Evolutionary conservation across 148 eudicot genomes (phyloP).

Genomic region (Camellia lanceoleosa): DNA sequence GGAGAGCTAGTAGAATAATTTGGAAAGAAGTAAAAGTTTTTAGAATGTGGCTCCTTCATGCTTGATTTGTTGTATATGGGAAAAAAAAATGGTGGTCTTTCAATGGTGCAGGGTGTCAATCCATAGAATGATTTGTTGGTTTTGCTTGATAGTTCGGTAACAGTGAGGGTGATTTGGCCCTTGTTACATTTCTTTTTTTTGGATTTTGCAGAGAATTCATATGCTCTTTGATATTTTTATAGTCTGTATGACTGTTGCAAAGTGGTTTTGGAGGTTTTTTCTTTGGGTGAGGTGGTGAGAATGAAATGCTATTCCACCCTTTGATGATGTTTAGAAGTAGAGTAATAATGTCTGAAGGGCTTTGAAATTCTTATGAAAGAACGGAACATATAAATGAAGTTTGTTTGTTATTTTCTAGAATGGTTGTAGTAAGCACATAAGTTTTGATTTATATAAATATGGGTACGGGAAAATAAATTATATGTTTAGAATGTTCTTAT

Average conservation of each 20-base stretch:
- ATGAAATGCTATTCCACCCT: background rate
- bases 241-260: background rate
- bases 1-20: constrained; percentile 3
- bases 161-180: background rate
- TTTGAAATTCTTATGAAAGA: background rate
- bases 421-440: background rate
- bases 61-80: background rate
- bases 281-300: background rate
- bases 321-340: background rate
- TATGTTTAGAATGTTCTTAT: background rate
- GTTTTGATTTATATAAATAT: background rate
- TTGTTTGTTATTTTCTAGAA: background rate
- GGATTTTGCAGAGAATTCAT: background rate
- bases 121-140: background rate
- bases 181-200: background rate
- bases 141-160: background rate
- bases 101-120: background rate
- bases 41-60: background rate
- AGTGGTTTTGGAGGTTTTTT: background rate
- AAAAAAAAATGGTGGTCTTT: background rate
- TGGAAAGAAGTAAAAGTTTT: constrained; percentile 1
- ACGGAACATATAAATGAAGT: no score
- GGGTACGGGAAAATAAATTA: background rate
- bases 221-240: background rate
- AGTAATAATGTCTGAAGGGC: background rate